Conservation (phyloP, 2,329 filamentous ascomycete species). For the Neonectria punicea region DNA sequence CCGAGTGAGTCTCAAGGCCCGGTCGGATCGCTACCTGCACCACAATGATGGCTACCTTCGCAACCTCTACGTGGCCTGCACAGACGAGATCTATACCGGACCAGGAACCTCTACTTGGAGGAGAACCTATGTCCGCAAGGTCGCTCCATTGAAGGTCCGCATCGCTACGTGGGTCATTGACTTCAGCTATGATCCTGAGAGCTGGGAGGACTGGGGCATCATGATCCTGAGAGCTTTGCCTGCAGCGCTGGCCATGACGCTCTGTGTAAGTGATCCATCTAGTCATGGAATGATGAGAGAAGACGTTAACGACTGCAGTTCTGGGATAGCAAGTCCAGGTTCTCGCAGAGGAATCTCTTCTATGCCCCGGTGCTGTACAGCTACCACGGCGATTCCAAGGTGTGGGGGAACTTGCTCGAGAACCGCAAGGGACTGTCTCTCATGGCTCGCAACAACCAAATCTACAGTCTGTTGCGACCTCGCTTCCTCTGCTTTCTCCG, state of each 20-base stretch:
- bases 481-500: constrained; percentile 41
- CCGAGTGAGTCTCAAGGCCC: constrained; percentile 32
- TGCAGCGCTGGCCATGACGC: constrained; percentile 39
- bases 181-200: constrained; percentile 40
- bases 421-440: constrained; percentile 37
- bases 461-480: constrained; percentile 38
- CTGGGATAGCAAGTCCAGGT: constrained; percentile 35
- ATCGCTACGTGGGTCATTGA: constrained; percentile 43
- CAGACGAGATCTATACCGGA: constrained; percentile 40
- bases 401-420: constrained; percentile 43
- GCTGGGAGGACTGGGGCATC: constrained; percentile 42
- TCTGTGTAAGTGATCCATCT: constrained; percentile 30
- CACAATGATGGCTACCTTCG: constrained; percentile 41
- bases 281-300: rapidly evolving
- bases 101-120: constrained; percentile 42
- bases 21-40: constrained; percentile 41
- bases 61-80: constrained; percentile 41
- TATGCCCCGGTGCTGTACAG: constrained; percentile 41
- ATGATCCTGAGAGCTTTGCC: constrained; percentile 39
- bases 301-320: constrained; percentile 26
- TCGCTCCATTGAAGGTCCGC: constrained; percentile 39
- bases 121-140: constrained; percentile 41
- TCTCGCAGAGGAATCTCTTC: constrained; percentile 25
- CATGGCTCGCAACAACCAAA: constrained; percentile 36
- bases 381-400: constrained; percentile 39